These are phyloP conservation scores for Laetiporus sulphureus DNA, from an alignment of 1,284 basidiomycete genomes.

Conservation along the genomic window DNA sequence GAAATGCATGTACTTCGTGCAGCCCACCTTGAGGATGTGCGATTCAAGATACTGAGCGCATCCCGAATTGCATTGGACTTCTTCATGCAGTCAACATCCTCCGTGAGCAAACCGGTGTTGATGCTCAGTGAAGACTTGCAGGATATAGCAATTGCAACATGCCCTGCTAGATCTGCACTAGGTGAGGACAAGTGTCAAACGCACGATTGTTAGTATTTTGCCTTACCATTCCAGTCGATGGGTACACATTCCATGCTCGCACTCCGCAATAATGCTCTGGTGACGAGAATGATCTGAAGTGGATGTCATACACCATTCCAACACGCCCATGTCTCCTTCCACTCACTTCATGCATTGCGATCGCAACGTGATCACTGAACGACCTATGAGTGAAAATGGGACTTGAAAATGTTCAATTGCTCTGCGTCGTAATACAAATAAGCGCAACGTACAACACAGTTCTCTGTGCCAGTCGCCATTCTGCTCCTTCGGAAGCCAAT, in stretches of 20 bases:
- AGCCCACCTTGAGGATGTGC: neutral
- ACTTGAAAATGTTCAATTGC: too few species aligned
- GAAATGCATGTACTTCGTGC: too few species aligned
- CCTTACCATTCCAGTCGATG: neutral
- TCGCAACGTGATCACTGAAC: constrained; percentile 14
- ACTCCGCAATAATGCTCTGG: neutral
- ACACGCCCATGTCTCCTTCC: too few species aligned
- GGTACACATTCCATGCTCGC: neutral
- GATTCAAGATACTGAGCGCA: neutral
- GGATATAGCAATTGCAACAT: constrained; percentile 14
- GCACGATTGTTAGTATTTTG: neutral
- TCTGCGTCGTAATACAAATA: neutral
- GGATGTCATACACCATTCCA: neutral
- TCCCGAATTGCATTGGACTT: neutral
- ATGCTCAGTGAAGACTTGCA: constrained; percentile 11
- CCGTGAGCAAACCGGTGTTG: constrained; percentile 8
- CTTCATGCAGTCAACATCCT: neutral
- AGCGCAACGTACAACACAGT: constrained; percentile 4
- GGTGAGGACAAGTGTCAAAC: neutral
- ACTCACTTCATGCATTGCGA: constrained; percentile 17
- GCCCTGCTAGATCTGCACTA: constrained; percentile 16
- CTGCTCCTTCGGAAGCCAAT: constrained; percentile 14
- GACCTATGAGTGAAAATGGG: constrained; percentile 5
- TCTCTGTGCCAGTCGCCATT: constrained; percentile 14
- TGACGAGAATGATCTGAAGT: neutral